Evolutionary conservation across 2,329 filamentous ascomycete genomes (phyloP).

Genomic region (Fusarium mexicanum): DNA sequence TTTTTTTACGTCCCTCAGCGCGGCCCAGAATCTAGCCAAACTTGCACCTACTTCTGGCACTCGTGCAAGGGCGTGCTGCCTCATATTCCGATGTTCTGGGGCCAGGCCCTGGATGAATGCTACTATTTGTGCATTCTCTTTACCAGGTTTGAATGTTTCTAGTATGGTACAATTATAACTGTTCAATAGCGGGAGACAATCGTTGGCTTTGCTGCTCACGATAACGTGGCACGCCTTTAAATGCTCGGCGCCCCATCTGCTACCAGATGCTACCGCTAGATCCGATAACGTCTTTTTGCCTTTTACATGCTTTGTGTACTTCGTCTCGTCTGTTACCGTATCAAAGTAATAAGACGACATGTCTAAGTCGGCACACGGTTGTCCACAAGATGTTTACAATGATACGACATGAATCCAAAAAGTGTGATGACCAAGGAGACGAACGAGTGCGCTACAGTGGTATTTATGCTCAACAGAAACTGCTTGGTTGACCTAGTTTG

Average conservation of each 20-base stretch:
- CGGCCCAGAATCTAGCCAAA: neutral
- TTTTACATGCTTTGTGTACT: fast-evolving
- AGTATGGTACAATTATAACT: neutral
- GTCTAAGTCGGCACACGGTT: neutral
- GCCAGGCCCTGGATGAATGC: neutral
- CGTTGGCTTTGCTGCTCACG: fast-evolving
- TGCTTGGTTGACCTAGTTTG: neutral
- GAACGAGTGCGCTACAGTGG: neutral
- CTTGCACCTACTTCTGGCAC: neutral
- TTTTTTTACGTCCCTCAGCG: neutral
- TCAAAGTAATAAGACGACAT: neutral
- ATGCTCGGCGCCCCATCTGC: neutral
- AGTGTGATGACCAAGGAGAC: neutral
- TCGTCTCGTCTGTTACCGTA: neutral
- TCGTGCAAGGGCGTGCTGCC: neutral
- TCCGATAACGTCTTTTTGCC: neutral
- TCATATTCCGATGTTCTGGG: fast-evolving
- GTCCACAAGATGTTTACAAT: neutral
- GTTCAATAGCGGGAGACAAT: neutral
- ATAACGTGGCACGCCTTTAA: neutral
- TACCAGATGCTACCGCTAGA: neutral
- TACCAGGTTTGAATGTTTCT: fast-evolving
- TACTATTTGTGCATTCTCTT: neutral
- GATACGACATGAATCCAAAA: neutral
- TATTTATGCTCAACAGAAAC: neutral